Base-by-base conservation (phyloP, 192 early-diverging fungal species). In the Backusella psychrophila region DNA sequence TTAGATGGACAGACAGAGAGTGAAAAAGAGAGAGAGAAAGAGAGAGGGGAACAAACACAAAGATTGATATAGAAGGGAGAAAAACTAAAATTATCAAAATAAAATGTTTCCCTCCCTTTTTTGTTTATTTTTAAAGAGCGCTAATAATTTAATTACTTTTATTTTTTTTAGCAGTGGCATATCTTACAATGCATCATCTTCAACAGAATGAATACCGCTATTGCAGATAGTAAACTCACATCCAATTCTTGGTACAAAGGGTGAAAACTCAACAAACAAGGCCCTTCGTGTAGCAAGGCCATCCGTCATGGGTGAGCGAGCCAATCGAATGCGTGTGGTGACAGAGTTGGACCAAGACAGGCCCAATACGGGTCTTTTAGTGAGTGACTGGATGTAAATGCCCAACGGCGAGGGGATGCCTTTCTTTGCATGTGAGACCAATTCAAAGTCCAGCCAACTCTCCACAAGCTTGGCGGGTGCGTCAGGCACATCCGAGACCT, bases 321-420 rank as follows among this genome's bases (percentile, higher is more conserved):
- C 81, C 56, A 94, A 53, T 74, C 88, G 80, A 1, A 96, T 77
- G 7, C 94, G 86, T 1, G 85, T 83, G 75, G 93, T 93, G 41
- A 95, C 84, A 21, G 87, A 85, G 71, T 92, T 94, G 15, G 92
- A 86, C 95, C 94, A 95, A 15, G 87, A 75, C 29, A 91, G 72
- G 0, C 95, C 95, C 59, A 96, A 77, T 8, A 89, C 87, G 3
- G 95, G 93, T 33, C 88, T 87, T 77, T 92, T 94, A 7, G 65
- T 36, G 8, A 83, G 66, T 44, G 72, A 79, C 80, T 83, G 69
- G 23, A 77, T 36, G 79, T 75, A 77, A 49, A 77, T n/a, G 3
- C 34, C 75, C 8, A 63, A 19, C 46, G 66, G 66, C 53, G 66
- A 21, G 31, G 66, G 23, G 15, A 75, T 69, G 69, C 26, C 56